Evolutionary conservation across 2,329 filamentous ascomycete species (phyloP).

Genomic region (Aureobasidium sp.): DNA sequence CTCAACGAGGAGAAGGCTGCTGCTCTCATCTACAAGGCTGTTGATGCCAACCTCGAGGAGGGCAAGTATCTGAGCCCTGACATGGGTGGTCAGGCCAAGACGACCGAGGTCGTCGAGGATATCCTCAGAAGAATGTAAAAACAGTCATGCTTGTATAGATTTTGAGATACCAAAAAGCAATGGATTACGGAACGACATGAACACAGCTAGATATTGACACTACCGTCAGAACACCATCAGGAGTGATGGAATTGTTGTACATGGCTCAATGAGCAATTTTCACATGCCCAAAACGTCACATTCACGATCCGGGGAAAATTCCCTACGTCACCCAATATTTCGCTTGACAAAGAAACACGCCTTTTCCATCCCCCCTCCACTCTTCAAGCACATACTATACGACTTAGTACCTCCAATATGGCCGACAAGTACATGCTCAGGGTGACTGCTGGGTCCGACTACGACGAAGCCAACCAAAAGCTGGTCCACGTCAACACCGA

Average conservation of each 20-base stretch:
- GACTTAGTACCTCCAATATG: conserved; percentile 29
- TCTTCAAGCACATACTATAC: neutral
- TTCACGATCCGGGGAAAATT: neutral
- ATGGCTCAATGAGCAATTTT: neutral
- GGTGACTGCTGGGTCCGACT: conserved; percentile 73
- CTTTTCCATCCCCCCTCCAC: neutral
- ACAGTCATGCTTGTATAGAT: conserved; percentile 12
- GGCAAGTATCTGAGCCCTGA: conserved; percentile 79
- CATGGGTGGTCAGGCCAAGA: conserved; percentile 78
- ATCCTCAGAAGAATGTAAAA: conserved; percentile 71
- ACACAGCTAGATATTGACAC: neutral
- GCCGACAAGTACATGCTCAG: conserved; percentile 69
- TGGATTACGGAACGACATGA: neutral
- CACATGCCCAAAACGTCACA: conserved; percentile 5
- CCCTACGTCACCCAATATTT: neutral
- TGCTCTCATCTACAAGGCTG: conserved; percentile 81
- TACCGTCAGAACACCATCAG: neutral
- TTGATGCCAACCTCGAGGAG: conserved; percentile 83
- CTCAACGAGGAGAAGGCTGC: conserved; percentile 80
- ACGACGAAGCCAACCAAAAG: conserved; percentile 65
- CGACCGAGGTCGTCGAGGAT: conserved; percentile 79
- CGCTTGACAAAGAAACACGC: neutral
- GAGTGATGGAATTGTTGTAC: neutral
- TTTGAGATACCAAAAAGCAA: conserved; percentile 14
- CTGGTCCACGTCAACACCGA: conserved; percentile 69